Evolutionary conservation across 495 filamentous ascomycete species (phyloP).

Genomic region (Entonaema liquescens): DNA sequence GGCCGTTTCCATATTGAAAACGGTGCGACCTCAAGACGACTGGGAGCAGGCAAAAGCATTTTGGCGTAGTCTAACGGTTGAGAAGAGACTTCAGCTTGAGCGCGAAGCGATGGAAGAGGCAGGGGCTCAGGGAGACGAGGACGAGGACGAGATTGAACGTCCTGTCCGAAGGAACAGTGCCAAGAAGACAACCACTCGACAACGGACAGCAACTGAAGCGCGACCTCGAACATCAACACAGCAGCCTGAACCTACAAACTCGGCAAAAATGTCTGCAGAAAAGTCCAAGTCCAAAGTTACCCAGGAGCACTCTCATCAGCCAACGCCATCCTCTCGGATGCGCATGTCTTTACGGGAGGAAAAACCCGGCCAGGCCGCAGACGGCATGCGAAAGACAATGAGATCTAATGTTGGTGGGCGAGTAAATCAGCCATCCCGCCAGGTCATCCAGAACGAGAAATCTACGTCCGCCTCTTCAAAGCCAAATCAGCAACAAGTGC

Average conservation of each 20-base stretch:
- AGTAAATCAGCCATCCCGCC: slow-evolving; percentile 32
- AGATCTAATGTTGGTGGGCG: slow-evolving; percentile 31
- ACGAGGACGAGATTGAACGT: slow-evolving; percentile 50
- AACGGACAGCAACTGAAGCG: slow-evolving; percentile 14
- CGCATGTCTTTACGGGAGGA: slow-evolving; percentile 52
- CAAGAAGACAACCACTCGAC: slow-evolving; percentile 28
- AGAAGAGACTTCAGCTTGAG: slow-evolving; percentile 66
- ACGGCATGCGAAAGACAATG: slow-evolving; percentile 50
- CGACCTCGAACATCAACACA: not conserved
- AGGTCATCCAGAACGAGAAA: slow-evolving; percentile 11
- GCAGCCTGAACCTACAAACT: slow-evolving; percentile 13
- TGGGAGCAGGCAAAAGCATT: slow-evolving; percentile 71
- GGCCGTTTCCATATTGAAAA: not conserved
- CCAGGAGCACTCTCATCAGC: slow-evolving; percentile 18
- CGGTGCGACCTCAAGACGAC: slow-evolving; percentile 47
- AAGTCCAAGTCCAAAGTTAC: slow-evolving; percentile 45
- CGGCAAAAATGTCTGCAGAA: slow-evolving; percentile 47
- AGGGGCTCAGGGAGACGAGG: slow-evolving; percentile 54
- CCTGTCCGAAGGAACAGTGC: slow-evolving; percentile 38
- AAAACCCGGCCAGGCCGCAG: slow-evolving; percentile 28
- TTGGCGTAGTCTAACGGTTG: slow-evolving; percentile 68
- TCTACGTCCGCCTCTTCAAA: slow-evolving; percentile 21
- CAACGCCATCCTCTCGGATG: slow-evolving; percentile 44
- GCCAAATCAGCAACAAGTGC: slow-evolving; percentile 8
- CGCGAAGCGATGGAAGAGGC: slow-evolving; percentile 60